Conservation (phyloP, 2,329 filamentous ascomycete genomes). For the Aspergillus sp. region DNA sequence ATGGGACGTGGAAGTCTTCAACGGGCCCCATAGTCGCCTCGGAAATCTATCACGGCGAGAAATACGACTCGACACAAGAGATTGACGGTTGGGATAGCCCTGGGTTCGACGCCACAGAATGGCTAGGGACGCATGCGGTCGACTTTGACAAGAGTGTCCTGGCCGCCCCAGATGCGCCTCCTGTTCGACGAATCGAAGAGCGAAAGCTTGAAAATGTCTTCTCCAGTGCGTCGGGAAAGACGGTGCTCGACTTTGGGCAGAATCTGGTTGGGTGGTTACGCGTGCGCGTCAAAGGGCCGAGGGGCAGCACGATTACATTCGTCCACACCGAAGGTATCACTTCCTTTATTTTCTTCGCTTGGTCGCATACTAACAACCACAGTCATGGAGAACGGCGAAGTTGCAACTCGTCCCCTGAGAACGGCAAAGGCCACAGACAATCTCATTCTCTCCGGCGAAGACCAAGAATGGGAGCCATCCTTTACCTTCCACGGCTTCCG, state of each 20-base stretch:
- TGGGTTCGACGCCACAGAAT: constrained; percentile 20
- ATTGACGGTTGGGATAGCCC: constrained; percentile 37
- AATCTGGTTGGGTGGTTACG: constrained; percentile 59
- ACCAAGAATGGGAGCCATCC: constrained; percentile 48
- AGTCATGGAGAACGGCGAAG: constrained; percentile 52
- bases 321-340: constrained; percentile 33
- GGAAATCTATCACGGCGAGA: constrained; percentile 59
- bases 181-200: constrained; percentile 46
- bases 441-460: constrained; percentile 16
- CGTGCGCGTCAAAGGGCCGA: constrained; percentile 31
- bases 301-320: constrained; percentile 34
- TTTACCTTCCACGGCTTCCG: constrained; percentile 60
- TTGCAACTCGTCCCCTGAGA: constrained; percentile 43
- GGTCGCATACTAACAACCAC: constrained; percentile 30
- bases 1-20: constrained; percentile 19
- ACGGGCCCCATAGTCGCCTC: constrained; percentile 21
- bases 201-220: constrained; percentile 34
- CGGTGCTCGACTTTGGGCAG: constrained; percentile 62
- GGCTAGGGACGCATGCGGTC: constrained; percentile 20
- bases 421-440: constrained; percentile 19
- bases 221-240: constrained; percentile 50
- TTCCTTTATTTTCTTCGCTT: neutral
- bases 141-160: neutral
- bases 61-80: constrained; percentile 49
- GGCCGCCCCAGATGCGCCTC: constrained; percentile 43